Evolutionary conservation across 2,329 filamentous ascomycete species (phyloP).

Genomic region (Arthrobotrys sphaeroides): DNA sequence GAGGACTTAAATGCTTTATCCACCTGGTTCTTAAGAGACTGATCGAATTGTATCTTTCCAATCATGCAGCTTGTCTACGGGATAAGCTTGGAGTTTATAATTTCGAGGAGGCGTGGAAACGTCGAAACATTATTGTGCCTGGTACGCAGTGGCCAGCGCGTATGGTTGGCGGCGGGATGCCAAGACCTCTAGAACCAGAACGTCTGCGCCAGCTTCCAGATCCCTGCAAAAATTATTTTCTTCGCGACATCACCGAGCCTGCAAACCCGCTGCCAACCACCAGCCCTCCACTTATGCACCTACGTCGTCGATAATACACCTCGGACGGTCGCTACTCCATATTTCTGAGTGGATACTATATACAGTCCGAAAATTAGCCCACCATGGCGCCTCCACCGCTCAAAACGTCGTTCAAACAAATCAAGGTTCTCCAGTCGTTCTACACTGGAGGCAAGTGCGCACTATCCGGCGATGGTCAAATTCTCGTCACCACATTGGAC

Average conservation of each 20-base stretch:
- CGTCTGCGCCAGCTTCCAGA: constrained; percentile 5
- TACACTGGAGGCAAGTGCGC: constrained; percentile 91
- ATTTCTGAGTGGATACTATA: not conserved
- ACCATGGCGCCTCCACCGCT: constrained; percentile 63
- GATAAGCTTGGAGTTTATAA: too few species aligned
- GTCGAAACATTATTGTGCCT: too few species aligned
- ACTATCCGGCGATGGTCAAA: constrained; percentile 79
- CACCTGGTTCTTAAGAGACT: too few species aligned
- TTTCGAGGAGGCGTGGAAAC: too few species aligned
- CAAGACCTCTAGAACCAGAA: not conserved
- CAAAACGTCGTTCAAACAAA: constrained; percentile 90
- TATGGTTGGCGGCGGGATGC: not conserved
- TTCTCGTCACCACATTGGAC: constrained; percentile 87
- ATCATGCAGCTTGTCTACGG: too few species aligned
- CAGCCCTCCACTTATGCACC: not conserved
- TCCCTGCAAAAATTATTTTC: constrained; percentile 30
- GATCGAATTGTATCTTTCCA: too few species aligned
- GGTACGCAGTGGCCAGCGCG: too few species aligned
- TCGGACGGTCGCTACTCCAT: not conserved
- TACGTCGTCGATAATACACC: not conserved
- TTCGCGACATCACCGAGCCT: not conserved
- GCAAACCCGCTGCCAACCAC: not conserved
- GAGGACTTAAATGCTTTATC: too few species aligned
- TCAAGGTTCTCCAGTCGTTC: constrained; percentile 85
- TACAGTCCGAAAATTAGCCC: not conserved